Base-by-base conservation (phyloP, 768 basidiomycete genomes). In the Mycena floridula region DNA sequence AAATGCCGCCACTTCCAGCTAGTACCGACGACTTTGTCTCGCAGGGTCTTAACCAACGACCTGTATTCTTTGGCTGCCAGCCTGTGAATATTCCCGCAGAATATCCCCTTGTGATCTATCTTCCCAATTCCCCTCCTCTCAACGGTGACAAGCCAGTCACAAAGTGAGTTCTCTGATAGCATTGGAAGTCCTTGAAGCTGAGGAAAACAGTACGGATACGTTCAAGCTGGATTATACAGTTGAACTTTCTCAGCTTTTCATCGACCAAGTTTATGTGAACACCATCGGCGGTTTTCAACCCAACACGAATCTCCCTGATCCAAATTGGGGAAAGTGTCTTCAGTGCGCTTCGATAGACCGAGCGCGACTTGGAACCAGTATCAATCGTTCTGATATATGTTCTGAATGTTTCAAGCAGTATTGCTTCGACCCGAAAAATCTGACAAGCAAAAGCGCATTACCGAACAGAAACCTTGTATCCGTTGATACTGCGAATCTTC, bases 11-110 rank as follows among this genome's bases (percentile, higher is more conserved):
- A 3, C 74, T 85, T 25, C 85, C 85, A 13, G 53, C 62, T 5
- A 70, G 66, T 8, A 53, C 67, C 0, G 67, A 68, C 3, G 69
- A 69, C 9, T 88, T 85, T 59, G 55, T 82, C 27, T 59, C 63
- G 1, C 73, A 72, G 4, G 82, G 84, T 27, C 70, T 87, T 1
- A 86, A 81, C 54, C 65, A 63, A 37, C 76, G 82, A 22, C 77
- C 86, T 2, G 84, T 83, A 0, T 89, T 91, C 66, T 90, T 89
- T 63, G 89, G 89, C 3, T 90, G 88, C 56, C 64, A 83, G 53
- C 74, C 80, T 15, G 55, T 43, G 3, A 57, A 71, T 38, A 59
- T 22, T 4, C 72, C 79, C 11, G 60, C 76, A 2, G 74, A 76
- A 46, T 84, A 73, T 49, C 87, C 87, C 0, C 51, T 90, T 16